A percentile compares a stretch with the other conserved stretches of the same genome.
These are phyloP conservation scores for Hemileccinum impolitum DNA, from an alignment of 768 basidiomycete species.

Conservation along the genomic window DNA sequence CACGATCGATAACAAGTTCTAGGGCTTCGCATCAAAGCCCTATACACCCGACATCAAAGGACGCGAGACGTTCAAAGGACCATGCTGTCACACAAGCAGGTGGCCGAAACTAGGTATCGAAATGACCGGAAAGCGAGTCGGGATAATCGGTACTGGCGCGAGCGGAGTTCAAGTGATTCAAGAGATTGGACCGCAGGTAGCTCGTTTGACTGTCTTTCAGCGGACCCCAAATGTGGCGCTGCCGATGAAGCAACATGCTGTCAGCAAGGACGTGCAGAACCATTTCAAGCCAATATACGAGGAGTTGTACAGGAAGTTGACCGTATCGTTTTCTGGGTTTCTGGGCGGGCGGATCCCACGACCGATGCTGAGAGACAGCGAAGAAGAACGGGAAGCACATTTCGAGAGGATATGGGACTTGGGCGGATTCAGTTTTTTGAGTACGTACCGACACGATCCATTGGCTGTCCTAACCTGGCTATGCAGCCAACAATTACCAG, in stretches of 20 bases:
- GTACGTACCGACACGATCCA: neutral
- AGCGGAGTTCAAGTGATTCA: constrained; percentile 14
- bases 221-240: constrained; percentile 13
- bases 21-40: constrained; percentile 9
- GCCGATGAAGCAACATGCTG: constrained; percentile 4
- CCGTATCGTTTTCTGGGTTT: neutral
- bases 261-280: constrained; percentile 5
- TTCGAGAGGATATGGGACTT: constrained; percentile 10
- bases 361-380: neutral
- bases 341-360: neutral
- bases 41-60: constrained; percentile 15
- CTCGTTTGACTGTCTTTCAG: constrained; percentile 12
- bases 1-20: too few species aligned
- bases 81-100: constrained; percentile 3
- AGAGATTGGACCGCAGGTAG: constrained; percentile 13
- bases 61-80: constrained; percentile 5
- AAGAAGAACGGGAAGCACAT: constrained; percentile 5
- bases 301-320: constrained; percentile 2
- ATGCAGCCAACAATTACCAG: constrained; percentile 5
- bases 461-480: neutral
- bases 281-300: constrained; percentile 12
- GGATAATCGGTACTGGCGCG: constrained; percentile 10
- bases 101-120: constrained; percentile 13
- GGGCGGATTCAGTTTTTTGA: constrained; percentile 4
- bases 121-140: constrained; percentile 7